A percentile compares a stretch with the other conserved stretches of the same genome.
These are phyloP conservation scores for Lipomyces starkeyi DNA, from an alignment of 805 yeast genomes.

Conservation along the genomic window DNA sequence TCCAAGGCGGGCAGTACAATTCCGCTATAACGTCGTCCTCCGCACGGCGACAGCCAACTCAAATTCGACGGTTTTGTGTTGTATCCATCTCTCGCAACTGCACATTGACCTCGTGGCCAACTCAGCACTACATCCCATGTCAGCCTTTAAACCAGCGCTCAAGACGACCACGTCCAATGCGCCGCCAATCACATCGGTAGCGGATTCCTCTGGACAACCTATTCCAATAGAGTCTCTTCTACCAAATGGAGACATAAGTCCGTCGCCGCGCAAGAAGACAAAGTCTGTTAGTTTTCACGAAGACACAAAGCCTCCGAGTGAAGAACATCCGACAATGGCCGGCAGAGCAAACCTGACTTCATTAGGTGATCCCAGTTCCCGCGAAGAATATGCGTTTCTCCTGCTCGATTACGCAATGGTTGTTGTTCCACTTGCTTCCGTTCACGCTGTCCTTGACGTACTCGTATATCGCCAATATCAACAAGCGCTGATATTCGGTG, in stretches of 20 bases:
- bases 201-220: slow-evolving; percentile 2
- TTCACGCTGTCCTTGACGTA: slow-evolving; percentile 46
- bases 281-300: slow-evolving; percentile 30
- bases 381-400: slow-evolving; percentile 41
- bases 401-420: slow-evolving; percentile 43
- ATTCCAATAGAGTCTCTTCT: slow-evolving; percentile 12
- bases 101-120: not conserved
- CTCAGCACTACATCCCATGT: not conserved
- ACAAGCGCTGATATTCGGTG: slow-evolving; percentile 38
- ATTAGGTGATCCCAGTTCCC: slow-evolving; percentile 8
- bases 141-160: slow-evolving; percentile 20
- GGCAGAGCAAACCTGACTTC: slow-evolving; percentile 10
- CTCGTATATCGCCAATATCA: slow-evolving; percentile 49
- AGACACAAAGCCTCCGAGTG: slow-evolving; percentile 35
- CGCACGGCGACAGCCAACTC: not conserved
- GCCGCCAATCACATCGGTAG: slow-evolving; percentile 14
- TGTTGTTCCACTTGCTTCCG: slow-evolving; percentile 45
- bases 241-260: slow-evolving; percentile 11
- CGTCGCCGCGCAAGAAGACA: slow-evolving; percentile 15
- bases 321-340: slow-evolving; percentile 23
- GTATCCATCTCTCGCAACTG: not conserved
- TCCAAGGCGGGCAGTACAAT: not conserved
- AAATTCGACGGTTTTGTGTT: not conserved
- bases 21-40: not conserved
- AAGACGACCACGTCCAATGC: slow-evolving; percentile 12